phyloP scores from a whole-genome alignment of 768 basidiomycete species.

The Rhodosporidiobolus sp. region DNA sequence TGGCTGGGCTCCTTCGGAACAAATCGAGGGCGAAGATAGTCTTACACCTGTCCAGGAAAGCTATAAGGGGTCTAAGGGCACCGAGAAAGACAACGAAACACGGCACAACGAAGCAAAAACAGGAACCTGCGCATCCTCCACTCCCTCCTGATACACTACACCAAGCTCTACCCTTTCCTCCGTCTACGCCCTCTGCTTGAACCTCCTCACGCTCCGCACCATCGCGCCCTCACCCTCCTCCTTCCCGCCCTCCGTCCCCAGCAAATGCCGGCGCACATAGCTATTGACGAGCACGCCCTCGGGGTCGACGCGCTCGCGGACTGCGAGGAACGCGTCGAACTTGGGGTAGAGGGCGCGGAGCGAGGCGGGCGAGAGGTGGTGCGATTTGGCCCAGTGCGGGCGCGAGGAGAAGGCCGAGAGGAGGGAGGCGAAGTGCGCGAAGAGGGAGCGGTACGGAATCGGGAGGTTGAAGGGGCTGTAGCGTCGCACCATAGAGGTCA shows the following conservation, averaged over 20 bases:
- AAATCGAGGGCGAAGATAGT: too few relatives aligned
- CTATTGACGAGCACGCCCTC: constrained; percentile 69
- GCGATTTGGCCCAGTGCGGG: constrained; percentile 96
- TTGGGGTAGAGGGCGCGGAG: constrained; percentile 71
- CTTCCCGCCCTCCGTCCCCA: constrained; percentile 44
- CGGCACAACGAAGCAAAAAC: too few relatives aligned
- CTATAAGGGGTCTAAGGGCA: too few relatives aligned
- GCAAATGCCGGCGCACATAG: constrained; percentile 80
- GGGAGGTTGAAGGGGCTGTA: constrained; percentile 70
- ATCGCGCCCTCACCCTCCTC: neutral
- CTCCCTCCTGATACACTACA: too few relatives aligned
- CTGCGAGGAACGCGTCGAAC: constrained; percentile 70
- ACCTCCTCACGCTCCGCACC: constrained; percentile 16
- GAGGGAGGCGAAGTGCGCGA: constrained; percentile 71
- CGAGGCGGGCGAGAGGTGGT: constrained; percentile 63
- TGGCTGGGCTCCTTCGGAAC: too few relatives aligned
- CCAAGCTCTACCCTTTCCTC: too few relatives aligned
- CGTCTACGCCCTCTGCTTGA: constrained; percentile 8
- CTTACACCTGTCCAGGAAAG: too few relatives aligned
- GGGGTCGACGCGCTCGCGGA: constrained; percentile 67
- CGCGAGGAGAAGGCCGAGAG: constrained; percentile 63
- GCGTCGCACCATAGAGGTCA: too few relatives aligned
- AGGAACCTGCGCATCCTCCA: too few relatives aligned
- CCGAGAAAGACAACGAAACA: too few relatives aligned
- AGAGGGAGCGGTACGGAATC: constrained; percentile 71